Percentiles rank a stretch among this genome's conserved stretches.
Conservation (phyloP, 176 grass and related monocot genomes). For the Phyllostachys edulis region DNA sequence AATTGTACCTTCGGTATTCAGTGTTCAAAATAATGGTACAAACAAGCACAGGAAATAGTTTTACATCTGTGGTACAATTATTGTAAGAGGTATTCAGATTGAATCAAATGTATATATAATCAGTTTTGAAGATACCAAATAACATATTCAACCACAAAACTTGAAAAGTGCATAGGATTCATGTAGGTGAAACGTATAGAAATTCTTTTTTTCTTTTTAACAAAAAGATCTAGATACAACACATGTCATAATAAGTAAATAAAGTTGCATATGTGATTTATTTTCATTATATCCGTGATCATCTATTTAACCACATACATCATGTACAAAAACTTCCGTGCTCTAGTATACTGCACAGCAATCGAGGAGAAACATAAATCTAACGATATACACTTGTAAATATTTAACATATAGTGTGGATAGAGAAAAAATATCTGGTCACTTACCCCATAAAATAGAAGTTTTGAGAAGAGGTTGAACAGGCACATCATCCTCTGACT, state of each 20-base stretch:
- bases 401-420: background rate
- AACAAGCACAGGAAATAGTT: background rate
- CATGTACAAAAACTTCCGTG: background rate
- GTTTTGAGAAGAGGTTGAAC: conserved; percentile 88
- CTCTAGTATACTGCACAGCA: background rate
- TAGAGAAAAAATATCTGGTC: background rate
- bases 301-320: background rate
- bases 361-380: background rate
- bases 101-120: background rate
- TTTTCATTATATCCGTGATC: background rate
- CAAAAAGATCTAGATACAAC: no score
- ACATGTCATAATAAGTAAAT: no score
- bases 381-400: background rate
- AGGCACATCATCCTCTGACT: conserved; percentile 90
- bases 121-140: background rate
- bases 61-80: background rate
- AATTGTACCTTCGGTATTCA: background rate
- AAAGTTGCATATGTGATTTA: background rate
- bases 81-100: background rate
- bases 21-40: background rate
- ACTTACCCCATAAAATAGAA: conserved; percentile 92
- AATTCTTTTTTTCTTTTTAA: no score
- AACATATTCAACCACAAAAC: background rate
- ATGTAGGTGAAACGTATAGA: background rate
- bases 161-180: background rate